Evolutionary conservation across 2,329 filamentous ascomycete species (phyloP), one percentile per base, ranked within the genome.

Genomic region (Onygenales sp.): DNA sequence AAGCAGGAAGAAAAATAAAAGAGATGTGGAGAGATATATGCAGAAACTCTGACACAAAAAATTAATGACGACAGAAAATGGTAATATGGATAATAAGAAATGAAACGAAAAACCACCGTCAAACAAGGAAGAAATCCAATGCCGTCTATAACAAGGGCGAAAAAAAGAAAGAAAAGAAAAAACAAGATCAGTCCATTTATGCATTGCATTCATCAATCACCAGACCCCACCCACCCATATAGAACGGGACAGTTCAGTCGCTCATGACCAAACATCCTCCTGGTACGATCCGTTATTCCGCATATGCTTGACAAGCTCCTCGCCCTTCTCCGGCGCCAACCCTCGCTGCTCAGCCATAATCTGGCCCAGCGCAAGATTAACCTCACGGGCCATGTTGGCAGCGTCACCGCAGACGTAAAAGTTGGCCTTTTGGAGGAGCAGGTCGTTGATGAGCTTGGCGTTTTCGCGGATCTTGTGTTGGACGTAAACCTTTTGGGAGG

Each of bases 371-470:
- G 89, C 83, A 27, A 85, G 78, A 69, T 94, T 96, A 65, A 96
- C 90, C 69, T 95, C 91, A 54, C 91, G 85, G 46, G 91, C 91
- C 91, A 96, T 96, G 75, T 95, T 91, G 53, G 93, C 88, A 0
- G 94, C 94, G 67, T 98, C 93, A 74, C 93, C 93, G 65, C 94
- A 98, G 54, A 98, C 92, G 70, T 98, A 98, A 70, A 98, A 91
- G 73, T 93, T 96, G 4, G 89, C 93, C 66, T 85, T 85, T 70
- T 90, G 78, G 61, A 86, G 78, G 8, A 98, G 78, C 1, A 98
- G 82, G 59, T 92, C 84, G 72, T 95, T 92, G 73, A 98, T 80
- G 63, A 95, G 83, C 63, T 87, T 81, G 55, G 87, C 84, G 49
- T 84, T 79, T 70, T 97, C 88, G 73, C 87, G 86, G 56, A 98